Conservation (phyloP, 139 green algal genomes). For the Edaphochlamys debaryana region DNA sequence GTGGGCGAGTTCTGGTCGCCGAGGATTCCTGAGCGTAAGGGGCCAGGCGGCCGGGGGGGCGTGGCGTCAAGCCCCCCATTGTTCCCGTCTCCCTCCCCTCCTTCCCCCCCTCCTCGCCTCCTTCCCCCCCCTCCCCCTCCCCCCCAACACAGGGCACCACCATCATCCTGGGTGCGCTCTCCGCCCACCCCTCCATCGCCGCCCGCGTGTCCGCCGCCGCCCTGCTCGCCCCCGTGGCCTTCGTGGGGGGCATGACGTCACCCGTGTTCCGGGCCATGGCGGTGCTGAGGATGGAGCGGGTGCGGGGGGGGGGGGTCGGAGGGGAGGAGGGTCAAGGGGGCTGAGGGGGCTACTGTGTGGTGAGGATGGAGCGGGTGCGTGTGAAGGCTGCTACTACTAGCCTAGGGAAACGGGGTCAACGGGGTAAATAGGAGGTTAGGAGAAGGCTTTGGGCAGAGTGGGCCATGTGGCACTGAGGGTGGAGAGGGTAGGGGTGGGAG, state of each 20-base stretch:
- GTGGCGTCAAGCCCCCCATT: no score
- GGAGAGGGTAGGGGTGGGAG: background rate
- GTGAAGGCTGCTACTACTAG: no score
- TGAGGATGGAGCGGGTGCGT: background rate
- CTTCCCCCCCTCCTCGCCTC: no score
- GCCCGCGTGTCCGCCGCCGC: conserved; percentile 40
- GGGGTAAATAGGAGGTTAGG: background rate
- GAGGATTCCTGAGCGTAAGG: no score
- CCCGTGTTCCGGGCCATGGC: conserved; percentile 50
- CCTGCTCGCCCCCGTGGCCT: conserved; percentile 69
- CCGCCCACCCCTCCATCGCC: conserved; percentile 33
- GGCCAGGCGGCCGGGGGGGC: no score
- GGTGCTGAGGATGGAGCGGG: conserved; percentile 49
- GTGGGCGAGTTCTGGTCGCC: no score
- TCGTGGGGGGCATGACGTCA: conserved; percentile 52
- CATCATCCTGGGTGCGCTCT: conserved; percentile 67
- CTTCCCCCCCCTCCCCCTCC: no score
- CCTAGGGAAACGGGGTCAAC: no score
- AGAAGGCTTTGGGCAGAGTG: background rate
- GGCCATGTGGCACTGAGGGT: background rate
- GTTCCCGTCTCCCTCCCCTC: no score
- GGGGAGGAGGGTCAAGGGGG: background rate
- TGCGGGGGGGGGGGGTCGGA: background rate
- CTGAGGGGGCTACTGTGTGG: background rate
- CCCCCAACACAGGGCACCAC: conserved; percentile 81